Conservation (phyloP, 2,329 filamentous ascomycete genomes). For the Bipolaris cookei region DNA sequence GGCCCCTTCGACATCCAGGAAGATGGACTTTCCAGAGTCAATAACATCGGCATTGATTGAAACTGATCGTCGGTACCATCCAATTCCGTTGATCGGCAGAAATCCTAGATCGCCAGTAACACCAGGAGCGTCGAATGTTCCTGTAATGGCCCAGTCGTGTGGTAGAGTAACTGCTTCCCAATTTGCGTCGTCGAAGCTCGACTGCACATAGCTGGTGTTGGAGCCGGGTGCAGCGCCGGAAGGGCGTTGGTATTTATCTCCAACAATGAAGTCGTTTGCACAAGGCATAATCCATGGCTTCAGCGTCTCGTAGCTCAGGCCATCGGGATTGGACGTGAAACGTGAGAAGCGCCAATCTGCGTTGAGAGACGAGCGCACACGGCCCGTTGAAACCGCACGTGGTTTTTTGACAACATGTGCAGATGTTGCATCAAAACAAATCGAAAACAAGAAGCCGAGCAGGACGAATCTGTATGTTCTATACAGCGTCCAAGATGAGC, state of each 20-base stretch:
- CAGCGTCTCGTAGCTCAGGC: constrained; percentile 46
- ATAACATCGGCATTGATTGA: constrained; percentile 27
- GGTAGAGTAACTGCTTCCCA: constrained; percentile 55
- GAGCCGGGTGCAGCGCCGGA: constrained; percentile 34
- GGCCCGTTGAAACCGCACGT: constrained; percentile 11
- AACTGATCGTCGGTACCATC: constrained; percentile 59
- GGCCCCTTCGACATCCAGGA: constrained; percentile 59
- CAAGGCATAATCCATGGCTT: constrained; percentile 54
- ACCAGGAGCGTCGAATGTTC: constrained; percentile 50
- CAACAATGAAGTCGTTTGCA: constrained; percentile 51
- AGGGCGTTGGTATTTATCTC: constrained; percentile 44
- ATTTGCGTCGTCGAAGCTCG: constrained; percentile 48
- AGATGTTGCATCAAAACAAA: constrained; percentile 7
- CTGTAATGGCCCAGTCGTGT: constrained; percentile 59
- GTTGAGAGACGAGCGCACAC: constrained; percentile 46
- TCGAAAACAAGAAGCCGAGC: constrained; percentile 19
- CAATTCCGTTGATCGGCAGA: constrained; percentile 60
- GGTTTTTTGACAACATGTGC: constrained; percentile 13
- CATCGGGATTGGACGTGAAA: constrained; percentile 48
- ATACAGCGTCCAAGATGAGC: constrained; percentile 6
- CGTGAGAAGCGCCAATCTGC: constrained; percentile 51
- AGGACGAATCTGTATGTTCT: constrained; percentile 14
- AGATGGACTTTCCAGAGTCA: constrained; percentile 51
- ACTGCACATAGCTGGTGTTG: constrained; percentile 44
- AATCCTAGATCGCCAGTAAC: constrained; percentile 52